Evolutionary conservation across 306 rosid genomes (phyloP).

Genomic region (Acacia melanoxylon): DNA sequence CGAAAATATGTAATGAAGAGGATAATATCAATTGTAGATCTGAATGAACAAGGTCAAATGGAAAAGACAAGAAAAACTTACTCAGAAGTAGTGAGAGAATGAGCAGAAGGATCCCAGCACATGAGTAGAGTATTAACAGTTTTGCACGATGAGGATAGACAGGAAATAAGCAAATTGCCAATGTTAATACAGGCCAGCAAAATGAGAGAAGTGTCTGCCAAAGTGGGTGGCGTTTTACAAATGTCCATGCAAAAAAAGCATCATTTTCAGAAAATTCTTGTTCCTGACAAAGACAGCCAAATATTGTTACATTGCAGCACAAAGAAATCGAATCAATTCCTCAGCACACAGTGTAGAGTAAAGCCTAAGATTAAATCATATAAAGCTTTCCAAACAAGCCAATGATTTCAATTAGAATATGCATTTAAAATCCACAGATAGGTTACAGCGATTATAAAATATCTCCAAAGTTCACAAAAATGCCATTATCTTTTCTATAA

Average conservation of each 20-base stretch:
- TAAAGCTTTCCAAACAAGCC: background rate
- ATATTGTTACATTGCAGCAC: slow-evolving; percentile 33
- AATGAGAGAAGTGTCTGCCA: slow-evolving; percentile 99
- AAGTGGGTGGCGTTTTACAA: slow-evolving; percentile 83
- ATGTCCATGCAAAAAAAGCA: slow-evolving; percentile 98
- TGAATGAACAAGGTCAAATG: slow-evolving; percentile 1
- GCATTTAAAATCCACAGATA: slow-evolving; percentile 20
- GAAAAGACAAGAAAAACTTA: slow-evolving; percentile 49
- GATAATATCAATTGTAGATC: slow-evolving; percentile 6
- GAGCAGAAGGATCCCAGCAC: slow-evolving; percentile 89
- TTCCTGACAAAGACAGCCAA: slow-evolving; percentile 61
- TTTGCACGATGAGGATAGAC: slow-evolving; percentile 97
- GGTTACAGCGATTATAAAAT: background rate
- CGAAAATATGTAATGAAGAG: background rate
- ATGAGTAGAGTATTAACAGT: slow-evolving; percentile 85
- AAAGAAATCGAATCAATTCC: slow-evolving; percentile 12
- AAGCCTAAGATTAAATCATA: background rate
- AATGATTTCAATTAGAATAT: slow-evolving; percentile 11
- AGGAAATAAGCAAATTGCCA: slow-evolving; percentile 98
- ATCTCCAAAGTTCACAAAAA: background rate
- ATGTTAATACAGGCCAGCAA: slow-evolving; percentile 94
- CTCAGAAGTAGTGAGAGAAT: slow-evolving; percentile 78
- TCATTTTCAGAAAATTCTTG: slow-evolving; percentile 91
- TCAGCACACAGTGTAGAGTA: background rate
- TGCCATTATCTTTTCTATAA: background rate